Conservation (phyloP, 2,329 filamentous ascomycete species). For the Aspergillus novoparasiticus region DNA sequence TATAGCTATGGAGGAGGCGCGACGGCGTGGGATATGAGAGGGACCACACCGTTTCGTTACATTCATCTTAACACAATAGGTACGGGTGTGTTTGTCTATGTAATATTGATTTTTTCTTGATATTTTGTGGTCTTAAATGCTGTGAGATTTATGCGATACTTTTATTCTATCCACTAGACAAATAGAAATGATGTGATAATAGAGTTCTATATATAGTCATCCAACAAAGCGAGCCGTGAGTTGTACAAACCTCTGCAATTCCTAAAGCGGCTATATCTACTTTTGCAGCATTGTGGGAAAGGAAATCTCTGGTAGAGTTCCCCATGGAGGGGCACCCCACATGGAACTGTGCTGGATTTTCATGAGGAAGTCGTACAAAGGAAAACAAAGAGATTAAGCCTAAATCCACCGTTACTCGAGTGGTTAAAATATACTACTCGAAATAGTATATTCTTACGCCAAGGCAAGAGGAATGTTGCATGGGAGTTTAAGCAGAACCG, state of each 20-base stretch:
- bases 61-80: neutral
- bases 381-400: neutral
- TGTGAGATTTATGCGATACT: neutral
- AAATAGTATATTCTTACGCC: neutral
- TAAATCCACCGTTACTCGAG: neutral
- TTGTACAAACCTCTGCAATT: neutral
- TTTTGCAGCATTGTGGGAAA: neutral
- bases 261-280: neutral
- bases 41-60: neutral
- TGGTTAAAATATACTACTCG: neutral
- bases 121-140: no score
- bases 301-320: neutral
- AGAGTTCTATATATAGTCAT: neutral
- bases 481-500: slow-evolving; percentile 3
- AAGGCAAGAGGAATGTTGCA: neutral
- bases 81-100: no score
- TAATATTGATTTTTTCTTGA: neutral
- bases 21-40: slow-evolving; percentile 18
- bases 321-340: neutral
- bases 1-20: slow-evolving; percentile 23
- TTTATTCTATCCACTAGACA: neutral
- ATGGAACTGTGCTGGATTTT: neutral
- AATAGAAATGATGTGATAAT: neutral
- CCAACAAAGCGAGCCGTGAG: neutral
- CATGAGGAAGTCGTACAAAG: neutral